phyloP scores from a whole-genome alignment of 2,329 filamentous ascomycete genomes.

The Bipolaris bicolor region DNA sequence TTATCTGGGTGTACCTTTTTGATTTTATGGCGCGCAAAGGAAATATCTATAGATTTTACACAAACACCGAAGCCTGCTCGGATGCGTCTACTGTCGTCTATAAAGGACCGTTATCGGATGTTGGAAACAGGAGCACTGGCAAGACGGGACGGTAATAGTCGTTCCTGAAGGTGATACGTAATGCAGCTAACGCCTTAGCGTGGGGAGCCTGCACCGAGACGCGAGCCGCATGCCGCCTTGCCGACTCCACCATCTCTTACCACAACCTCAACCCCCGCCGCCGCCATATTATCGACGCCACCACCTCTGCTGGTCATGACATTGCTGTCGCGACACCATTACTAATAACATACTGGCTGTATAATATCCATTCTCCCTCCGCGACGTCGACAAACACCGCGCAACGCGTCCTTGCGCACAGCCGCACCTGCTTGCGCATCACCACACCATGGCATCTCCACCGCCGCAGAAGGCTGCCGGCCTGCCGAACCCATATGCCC shows the following conservation, averaged over 20 bases:
- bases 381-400: background rate
- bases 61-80: constrained; percentile 28
- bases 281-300: background rate
- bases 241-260: constrained; percentile 4
- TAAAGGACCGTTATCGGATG: constrained; percentile 15
- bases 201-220: constrained; percentile 9
- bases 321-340: background rate
- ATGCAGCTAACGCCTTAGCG: constrained; percentile 20
- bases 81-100: constrained; percentile 14
- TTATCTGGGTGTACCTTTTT: constrained; percentile 7
- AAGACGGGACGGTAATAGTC: constrained; percentile 19
- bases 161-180: constrained; percentile 20
- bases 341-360: background rate
- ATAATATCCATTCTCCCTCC: background rate
- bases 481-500: constrained; percentile 38
- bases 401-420: constrained; percentile 11
- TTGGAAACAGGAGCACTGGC: constrained; percentile 7
- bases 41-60: constrained; percentile 14
- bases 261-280: background rate
- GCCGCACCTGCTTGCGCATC: constrained; percentile 13
- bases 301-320: background rate
- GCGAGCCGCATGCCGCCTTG: constrained; percentile 10
- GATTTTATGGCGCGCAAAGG: constrained; percentile 15
- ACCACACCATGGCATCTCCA: constrained; percentile 33
- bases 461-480: constrained; percentile 31